These are phyloP conservation scores for Hamamelis virginiana DNA, from an alignment of 164 flowering plant species.

Conservation along the genomic window DNA sequence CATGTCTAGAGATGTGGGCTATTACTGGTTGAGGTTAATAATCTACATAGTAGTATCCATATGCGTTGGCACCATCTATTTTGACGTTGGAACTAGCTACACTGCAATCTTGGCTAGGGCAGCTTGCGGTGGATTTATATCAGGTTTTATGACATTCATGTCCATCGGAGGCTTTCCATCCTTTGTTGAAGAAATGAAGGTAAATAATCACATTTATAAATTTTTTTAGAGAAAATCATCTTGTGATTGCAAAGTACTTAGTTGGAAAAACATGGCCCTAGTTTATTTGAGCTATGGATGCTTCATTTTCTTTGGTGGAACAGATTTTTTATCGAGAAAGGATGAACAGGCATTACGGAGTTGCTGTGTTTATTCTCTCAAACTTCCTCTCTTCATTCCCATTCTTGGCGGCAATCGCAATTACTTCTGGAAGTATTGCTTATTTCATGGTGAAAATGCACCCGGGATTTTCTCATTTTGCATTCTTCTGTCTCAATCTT, in stretches of 20 bases:
- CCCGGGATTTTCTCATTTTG: conserved; percentile 35
- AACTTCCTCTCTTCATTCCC: conserved; percentile 70
- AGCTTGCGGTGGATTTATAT: conserved; percentile 27
- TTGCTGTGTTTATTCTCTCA: conserved; percentile 33
- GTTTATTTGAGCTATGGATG: not conserved
- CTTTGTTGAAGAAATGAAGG: conserved; percentile 38
- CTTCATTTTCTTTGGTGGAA: not conserved
- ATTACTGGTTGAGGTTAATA: conserved; percentile 53
- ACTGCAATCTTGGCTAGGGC: conserved; percentile 25
- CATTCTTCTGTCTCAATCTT: conserved; percentile 35
- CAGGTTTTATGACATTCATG: conserved; percentile 36
- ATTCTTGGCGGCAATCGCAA: conserved; percentile 42
- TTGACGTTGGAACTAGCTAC: conserved; percentile 21
- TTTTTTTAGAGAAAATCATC: not conserved
- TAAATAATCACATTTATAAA: not conserved
- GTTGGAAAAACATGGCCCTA: too few relatives aligned
- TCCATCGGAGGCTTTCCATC: conserved; percentile 38
- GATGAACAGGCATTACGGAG: conserved; percentile 43
- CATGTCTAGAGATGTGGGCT: conserved; percentile 62
- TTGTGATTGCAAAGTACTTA: too few relatives aligned
- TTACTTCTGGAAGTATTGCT: conserved; percentile 38
- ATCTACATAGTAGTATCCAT: conserved; percentile 31
- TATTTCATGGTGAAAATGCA: conserved; percentile 60
- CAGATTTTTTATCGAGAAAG: conserved; percentile 44
- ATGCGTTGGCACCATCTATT: conserved; percentile 25